Conservation (phyloP, 345 rosid genomes). For the Linum usitatissimum region DNA sequence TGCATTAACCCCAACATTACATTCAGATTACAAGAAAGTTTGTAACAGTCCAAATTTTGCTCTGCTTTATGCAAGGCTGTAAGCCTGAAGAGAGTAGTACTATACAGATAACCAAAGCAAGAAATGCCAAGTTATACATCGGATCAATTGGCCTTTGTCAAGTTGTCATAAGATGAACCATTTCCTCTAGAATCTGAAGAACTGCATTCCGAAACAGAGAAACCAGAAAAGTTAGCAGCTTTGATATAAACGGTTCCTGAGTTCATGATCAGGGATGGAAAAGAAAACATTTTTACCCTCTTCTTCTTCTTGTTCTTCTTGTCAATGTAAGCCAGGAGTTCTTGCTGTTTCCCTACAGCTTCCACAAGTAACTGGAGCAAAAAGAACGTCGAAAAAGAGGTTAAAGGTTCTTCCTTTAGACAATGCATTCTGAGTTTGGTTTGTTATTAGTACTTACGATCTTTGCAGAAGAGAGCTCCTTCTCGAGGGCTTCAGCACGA, state of each 20-base stretch:
- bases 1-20: too few species aligned
- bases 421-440: neutral
- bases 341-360: conserved; percentile 24
- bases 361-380: conserved; percentile 37
- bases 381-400: neutral
- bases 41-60: too few species aligned
- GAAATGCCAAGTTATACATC: neutral
- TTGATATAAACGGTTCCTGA: neutral
- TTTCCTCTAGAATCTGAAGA: neutral
- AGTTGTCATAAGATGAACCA: neutral
- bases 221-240: neutral
- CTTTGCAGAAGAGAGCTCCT: conserved; percentile 51
- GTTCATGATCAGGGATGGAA: neutral
- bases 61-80: too few species aligned
- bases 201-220: neutral
- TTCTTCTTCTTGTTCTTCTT: conserved; percentile 27
- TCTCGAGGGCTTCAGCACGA: conserved; percentile 47
- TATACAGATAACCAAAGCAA: too few species aligned
- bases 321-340: conserved; percentile 25
- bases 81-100: too few species aligned
- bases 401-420: neutral
- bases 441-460: conserved; percentile 30
- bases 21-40: too few species aligned
- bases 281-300: neutral
- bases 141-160: neutral